phyloP scores from a whole-genome alignment of 192 early-diverging fungal genomes.

The Backusella circina region DNA sequence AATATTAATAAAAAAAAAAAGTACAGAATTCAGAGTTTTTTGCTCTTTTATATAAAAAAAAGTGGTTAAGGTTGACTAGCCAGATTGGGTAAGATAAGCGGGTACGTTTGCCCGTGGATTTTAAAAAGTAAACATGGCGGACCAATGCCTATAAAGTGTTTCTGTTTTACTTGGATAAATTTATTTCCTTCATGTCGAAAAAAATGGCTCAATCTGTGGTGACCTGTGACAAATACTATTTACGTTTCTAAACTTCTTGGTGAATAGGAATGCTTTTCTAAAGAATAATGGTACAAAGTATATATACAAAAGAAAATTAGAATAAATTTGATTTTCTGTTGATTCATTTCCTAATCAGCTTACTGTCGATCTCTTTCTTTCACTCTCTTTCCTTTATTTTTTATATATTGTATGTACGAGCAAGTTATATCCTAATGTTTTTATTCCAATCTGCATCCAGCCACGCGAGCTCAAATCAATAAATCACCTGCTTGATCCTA shows the following conservation, averaged over 20 bases:
- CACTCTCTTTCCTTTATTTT: neutral
- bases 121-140: neutral
- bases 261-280: neutral
- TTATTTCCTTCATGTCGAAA: neutral
- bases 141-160: neutral
- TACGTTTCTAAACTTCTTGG: neutral
- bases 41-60: neutral
- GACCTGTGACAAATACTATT: neutral
- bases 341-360: neutral
- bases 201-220: neutral
- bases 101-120: neutral
- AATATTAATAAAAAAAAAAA: neutral
- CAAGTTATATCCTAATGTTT: neutral
- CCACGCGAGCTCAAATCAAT: neutral
- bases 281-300: neutral
- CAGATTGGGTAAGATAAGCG: conserved; percentile 12
- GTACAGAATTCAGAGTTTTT: neutral
- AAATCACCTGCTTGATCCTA: neutral
- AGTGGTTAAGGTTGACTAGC: neutral
- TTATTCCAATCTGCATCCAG: neutral
- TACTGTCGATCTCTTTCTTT: neutral
- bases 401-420: neutral
- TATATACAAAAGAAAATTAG: neutral
- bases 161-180: neutral
- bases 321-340: neutral